Conservation (phyloP, 495 filamentous ascomycete genomes). For the Podospora bellae-mahoneyi region DNA sequence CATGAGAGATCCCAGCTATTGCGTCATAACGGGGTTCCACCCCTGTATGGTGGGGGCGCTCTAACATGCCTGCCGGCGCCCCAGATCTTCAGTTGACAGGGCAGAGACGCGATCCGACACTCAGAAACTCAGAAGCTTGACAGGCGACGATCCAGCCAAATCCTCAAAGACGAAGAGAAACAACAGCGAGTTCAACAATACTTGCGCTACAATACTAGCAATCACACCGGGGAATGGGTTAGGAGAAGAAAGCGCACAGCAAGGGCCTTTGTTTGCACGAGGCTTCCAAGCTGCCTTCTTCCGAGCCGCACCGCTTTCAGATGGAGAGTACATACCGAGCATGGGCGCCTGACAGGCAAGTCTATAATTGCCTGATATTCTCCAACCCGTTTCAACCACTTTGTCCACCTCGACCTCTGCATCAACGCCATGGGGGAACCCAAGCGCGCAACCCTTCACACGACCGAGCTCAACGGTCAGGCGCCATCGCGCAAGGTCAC, state of each 20-base stretch:
- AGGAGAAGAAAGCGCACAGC: constrained; percentile 4
- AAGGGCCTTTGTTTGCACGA: constrained; percentile 15
- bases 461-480: not conserved
- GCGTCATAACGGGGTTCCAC: constrained; percentile 11
- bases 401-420: not conserved
- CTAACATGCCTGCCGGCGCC: constrained; percentile 3
- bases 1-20: constrained; percentile 3
- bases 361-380: constrained; percentile 6
- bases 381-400: not conserved
- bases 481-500: constrained; percentile 2
- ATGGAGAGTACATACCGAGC: constrained; percentile 25
- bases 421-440: constrained; percentile 1
- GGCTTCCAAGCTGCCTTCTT: not conserved
- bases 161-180: not conserved
- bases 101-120: not conserved
- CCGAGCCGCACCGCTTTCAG: constrained; percentile 5
- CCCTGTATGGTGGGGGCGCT: constrained; percentile 9
- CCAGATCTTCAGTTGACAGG: constrained; percentile 4
- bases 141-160: not conserved
- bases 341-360: constrained; percentile 26
- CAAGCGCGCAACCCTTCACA: not conserved
- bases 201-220: constrained; percentile 12
- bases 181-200: not conserved
- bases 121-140: not conserved
- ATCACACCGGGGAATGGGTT: constrained; percentile 14